phyloP scores from a whole-genome alignment of 1,139 yeast species.

The Blastobotrys serpentis region DNA sequence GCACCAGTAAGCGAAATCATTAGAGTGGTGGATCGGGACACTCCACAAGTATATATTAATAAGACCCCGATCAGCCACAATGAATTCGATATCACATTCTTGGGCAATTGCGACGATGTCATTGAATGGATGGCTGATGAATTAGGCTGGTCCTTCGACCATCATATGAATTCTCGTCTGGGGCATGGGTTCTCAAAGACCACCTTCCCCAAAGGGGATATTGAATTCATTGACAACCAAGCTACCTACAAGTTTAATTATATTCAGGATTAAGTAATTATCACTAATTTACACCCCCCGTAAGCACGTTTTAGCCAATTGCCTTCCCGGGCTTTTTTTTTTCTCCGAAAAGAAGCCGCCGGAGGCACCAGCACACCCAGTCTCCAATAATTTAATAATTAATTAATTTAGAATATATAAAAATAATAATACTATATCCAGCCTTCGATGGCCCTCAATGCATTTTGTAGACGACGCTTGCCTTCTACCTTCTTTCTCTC shows the following conservation, averaged over 20 bases:
- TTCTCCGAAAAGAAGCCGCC: too few species aligned
- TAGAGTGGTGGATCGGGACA: slow-evolving; percentile 62
- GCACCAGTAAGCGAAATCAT: slow-evolving; percentile 95
- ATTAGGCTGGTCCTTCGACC: slow-evolving; percentile 69
- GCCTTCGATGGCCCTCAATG: slow-evolving; percentile 82
- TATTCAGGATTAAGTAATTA: slow-evolving; percentile 1
- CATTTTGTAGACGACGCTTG: slow-evolving; percentile 72
- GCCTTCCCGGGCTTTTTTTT: too few species aligned
- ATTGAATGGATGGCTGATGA: slow-evolving; percentile 62
- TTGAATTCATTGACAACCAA: slow-evolving; percentile 25
- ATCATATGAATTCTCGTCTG: slow-evolving; percentile 43
- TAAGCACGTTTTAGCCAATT: too few species aligned
- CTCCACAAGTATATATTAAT: slow-evolving; percentile 84
- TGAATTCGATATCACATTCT: slow-evolving; percentile 74
- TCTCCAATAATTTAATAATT: slow-evolving; percentile 5
- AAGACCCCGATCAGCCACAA: slow-evolving; percentile 75
- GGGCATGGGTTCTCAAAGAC: slow-evolving; percentile 11
- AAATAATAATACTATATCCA: slow-evolving; percentile 40
- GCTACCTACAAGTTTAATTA: slow-evolving; percentile 27
- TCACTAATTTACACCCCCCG: too few species aligned
- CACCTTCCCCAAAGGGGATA: slow-evolving; percentile 26
- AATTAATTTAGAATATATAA: slow-evolving; percentile 10
- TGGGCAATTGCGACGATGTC: slow-evolving; percentile 88
- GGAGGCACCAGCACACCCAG: too few species aligned
- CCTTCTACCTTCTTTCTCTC: slow-evolving; percentile 79